These are phyloP conservation scores for Ophiostoma piceae DNA, from an alignment of 2,329 filamentous ascomycete genomes.

Conservation along the genomic window DNA sequence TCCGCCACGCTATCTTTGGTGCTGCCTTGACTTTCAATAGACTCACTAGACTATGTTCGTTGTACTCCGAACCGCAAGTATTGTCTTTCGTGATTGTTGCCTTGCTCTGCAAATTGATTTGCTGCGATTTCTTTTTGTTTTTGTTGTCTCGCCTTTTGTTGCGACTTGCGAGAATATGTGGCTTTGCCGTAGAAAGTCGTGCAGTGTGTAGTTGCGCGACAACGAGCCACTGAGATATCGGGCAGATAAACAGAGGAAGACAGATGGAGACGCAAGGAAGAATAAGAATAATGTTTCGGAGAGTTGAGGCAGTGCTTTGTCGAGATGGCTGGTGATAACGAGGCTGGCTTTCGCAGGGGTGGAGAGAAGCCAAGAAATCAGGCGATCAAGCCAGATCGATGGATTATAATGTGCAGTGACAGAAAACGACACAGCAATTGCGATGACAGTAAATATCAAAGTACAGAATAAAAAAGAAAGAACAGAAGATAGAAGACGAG, in stretches of 20 bases:
- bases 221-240: neutral
- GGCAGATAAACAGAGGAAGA: neutral
- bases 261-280: neutral
- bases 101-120: neutral
- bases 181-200: neutral
- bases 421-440: neutral
- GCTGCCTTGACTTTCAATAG: neutral
- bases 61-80: neutral
- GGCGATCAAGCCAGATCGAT: neutral
- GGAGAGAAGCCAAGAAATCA: neutral
- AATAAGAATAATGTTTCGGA: neutral
- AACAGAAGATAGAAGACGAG: neutral
- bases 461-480: neutral
- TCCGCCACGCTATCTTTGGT: constrained; percentile 4
- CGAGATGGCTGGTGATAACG: neutral
- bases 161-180: neutral
- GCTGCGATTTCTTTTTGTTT: neutral
- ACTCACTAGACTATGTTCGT: neutral
- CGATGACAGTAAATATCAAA: neutral
- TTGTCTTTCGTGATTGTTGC: neutral
- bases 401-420: neutral
- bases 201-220: neutral
- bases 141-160: neutral
- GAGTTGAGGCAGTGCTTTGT: neutral
- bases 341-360: neutral